A percentile compares a stretch with the other conserved stretches of the same genome.
phyloP scores from a whole-genome alignment of 352 stramenopile genomes.

The Phytophthora constricta region DNA sequence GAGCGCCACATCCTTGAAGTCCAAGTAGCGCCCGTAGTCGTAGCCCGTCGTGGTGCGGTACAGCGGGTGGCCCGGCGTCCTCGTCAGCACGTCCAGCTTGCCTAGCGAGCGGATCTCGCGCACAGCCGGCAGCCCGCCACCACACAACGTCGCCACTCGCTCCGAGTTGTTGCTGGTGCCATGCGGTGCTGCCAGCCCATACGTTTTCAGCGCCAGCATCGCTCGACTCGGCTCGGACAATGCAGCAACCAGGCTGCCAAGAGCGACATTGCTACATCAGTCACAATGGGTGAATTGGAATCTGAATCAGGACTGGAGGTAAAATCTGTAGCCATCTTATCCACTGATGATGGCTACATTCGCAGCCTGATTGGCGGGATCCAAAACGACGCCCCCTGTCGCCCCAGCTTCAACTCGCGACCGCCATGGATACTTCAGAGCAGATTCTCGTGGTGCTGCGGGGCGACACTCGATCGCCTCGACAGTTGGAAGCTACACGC shows the following conservation, averaged over 20 bases:
- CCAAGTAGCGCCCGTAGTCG: conserved; percentile 65
- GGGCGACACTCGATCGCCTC: no score
- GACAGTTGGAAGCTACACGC: no score
- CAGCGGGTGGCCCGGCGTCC: conserved; percentile 45
- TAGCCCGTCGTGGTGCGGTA: conserved; percentile 68
- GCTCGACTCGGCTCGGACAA: background rate
- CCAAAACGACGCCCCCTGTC: no score
- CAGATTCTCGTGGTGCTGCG: no score
- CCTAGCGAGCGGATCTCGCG: conserved; percentile 50
- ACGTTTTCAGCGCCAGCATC: conserved; percentile 61
- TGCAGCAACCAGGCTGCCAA: no score
- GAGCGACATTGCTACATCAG: conserved; percentile 6
- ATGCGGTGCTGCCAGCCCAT: conserved; percentile 39
- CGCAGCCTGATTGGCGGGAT: no score
- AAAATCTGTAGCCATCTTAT: background rate
- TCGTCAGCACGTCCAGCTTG: conserved; percentile 57
- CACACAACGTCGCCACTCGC: conserved; percentile 49
- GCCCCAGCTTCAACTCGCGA: background rate
- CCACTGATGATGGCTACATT: conserved; percentile 1
- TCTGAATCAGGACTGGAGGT: background rate
- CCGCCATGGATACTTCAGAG: no score
- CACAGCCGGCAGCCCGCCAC: conserved; percentile 32
- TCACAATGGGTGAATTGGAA: no score
- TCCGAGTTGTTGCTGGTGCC: conserved; percentile 14
- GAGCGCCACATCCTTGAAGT: conserved; percentile 58